Conservation (phyloP, 768 basidiomycete species). For the Rhodotorula toruloides region DNA sequence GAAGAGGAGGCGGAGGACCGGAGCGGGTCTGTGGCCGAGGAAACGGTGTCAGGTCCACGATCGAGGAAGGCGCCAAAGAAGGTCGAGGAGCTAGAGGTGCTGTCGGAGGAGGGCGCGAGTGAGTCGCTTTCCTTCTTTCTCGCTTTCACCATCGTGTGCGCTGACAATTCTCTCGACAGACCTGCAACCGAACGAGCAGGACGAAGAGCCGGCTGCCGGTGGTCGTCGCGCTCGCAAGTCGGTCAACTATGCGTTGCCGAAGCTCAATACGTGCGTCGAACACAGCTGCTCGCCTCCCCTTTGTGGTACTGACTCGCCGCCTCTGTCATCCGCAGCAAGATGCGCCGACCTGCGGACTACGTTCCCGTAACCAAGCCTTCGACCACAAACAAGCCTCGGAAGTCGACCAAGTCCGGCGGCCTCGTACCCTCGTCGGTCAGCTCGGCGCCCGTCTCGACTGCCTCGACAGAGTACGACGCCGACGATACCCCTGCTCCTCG, state of each 20-base stretch:
- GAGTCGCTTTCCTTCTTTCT: not conserved
- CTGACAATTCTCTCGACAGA: not conserved
- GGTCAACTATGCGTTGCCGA: constrained; percentile 42
- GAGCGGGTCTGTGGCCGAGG: too few species aligned
- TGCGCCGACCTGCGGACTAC: constrained; percentile 39
- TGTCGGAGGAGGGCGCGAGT: not conserved
- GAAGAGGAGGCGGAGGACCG: not conserved
- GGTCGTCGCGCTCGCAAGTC: constrained; percentile 37
- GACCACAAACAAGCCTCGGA: constrained; percentile 13
- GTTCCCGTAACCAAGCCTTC: constrained; percentile 25
- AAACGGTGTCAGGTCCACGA: not conserved
- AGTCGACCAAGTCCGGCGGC: constrained; percentile 20
- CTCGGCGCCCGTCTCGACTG: not conserved
- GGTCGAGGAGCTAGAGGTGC: constrained; percentile 5
- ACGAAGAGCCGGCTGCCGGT: not conserved
- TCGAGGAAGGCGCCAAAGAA: not conserved
- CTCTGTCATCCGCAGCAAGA: constrained; percentile 24
- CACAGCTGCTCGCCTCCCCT: too few species aligned
- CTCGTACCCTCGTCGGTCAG: not conserved
- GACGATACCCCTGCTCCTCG: not conserved
- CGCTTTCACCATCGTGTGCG: rapidly evolving
- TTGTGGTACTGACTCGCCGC: not conserved
- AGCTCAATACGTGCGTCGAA: constrained; percentile 40
- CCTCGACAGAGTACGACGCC: not conserved
- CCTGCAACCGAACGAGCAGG: not conserved